Conservation (phyloP, 2,329 filamentous ascomycete genomes). For the Aspergillus carbonarius region DNA sequence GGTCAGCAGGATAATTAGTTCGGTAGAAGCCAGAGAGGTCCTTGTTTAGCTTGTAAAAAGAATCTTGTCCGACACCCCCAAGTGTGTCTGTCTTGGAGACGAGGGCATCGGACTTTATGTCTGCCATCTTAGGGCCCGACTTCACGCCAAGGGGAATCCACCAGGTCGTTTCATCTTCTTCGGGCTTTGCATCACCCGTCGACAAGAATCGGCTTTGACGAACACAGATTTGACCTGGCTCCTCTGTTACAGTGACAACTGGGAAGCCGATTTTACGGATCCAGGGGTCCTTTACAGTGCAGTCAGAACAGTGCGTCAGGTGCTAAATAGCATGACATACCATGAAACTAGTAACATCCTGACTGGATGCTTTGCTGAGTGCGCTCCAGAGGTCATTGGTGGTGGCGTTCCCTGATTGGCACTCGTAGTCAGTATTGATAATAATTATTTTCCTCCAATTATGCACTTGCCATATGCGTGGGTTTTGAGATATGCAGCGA, state of each 20-base stretch:
- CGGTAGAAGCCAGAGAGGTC: slow-evolving; percentile 88
- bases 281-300: slow-evolving; percentile 65
- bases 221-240: slow-evolving; percentile 76
- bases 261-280: slow-evolving; percentile 95
- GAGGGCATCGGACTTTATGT: slow-evolving; percentile 65
- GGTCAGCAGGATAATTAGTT: slow-evolving; percentile 85
- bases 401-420: slow-evolving; percentile 65
- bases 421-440: slow-evolving; percentile 8
- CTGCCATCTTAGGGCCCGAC: slow-evolving; percentile 66
- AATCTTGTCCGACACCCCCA: slow-evolving; percentile 62
- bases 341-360: slow-evolving; percentile 87
- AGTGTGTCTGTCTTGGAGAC: slow-evolving; percentile 76
- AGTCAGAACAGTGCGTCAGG: slow-evolving; percentile 8
- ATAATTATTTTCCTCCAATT: background rate
- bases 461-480: slow-evolving; percentile 69
- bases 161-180: slow-evolving; percentile 91
- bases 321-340: slow-evolving; percentile 29
- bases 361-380: slow-evolving; percentile 79
- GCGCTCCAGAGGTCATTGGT: slow-evolving; percentile 90
- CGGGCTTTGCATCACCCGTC: slow-evolving; percentile 83
- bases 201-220: slow-evolving; percentile 88
- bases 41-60: slow-evolving; percentile 93
- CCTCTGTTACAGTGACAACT: slow-evolving; percentile 80
- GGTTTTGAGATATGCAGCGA: slow-evolving; percentile 82
- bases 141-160: slow-evolving; percentile 90